phyloP scores from a whole-genome alignment of 805 yeast species.

The Jamesozyma piceae region DNA sequence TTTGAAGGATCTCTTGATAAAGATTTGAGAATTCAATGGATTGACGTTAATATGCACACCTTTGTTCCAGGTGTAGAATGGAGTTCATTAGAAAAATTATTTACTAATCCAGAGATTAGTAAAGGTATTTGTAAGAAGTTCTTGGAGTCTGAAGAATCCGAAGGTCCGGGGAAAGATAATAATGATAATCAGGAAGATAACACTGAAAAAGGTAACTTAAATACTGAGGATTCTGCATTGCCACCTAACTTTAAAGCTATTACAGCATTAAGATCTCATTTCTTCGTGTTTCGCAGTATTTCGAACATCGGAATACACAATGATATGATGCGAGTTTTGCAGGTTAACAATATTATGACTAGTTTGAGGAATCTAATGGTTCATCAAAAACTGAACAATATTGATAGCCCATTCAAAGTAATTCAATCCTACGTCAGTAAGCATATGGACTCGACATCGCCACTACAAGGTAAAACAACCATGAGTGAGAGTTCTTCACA shows the following conservation, averaged over 20 bases:
- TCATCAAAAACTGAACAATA: slow-evolving; percentile 39
- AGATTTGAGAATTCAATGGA: slow-evolving; percentile 58
- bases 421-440: slow-evolving; percentile 34
- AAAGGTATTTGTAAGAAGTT: slow-evolving; percentile 13
- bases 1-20: slow-evolving; percentile 54
- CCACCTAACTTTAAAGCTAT: slow-evolving; percentile 14
- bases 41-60: slow-evolving; percentile 48
- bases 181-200: slow-evolving; percentile 3
- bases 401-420: slow-evolving; percentile 46
- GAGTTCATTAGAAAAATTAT: slow-evolving; percentile 36
- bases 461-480: too few species aligned
- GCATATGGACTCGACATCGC: too few species aligned
- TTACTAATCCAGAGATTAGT: slow-evolving; percentile 25
- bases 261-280: slow-evolving; percentile 30
- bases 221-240: not conserved
- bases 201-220: not conserved
- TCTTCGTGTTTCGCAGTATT: slow-evolving; percentile 39
- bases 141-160: slow-evolving; percentile 2
- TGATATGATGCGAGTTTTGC: slow-evolving; percentile 59
- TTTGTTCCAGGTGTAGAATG: slow-evolving; percentile 39
- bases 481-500: too few species aligned
- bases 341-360: slow-evolving; percentile 71
- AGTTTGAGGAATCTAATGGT: slow-evolving; percentile 57
- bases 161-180: not conserved
- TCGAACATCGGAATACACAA: slow-evolving; percentile 56